Evolutionary conservation across 139 green algal genomes (phyloP).

Genomic region (Coccomyxa sp.): DNA sequence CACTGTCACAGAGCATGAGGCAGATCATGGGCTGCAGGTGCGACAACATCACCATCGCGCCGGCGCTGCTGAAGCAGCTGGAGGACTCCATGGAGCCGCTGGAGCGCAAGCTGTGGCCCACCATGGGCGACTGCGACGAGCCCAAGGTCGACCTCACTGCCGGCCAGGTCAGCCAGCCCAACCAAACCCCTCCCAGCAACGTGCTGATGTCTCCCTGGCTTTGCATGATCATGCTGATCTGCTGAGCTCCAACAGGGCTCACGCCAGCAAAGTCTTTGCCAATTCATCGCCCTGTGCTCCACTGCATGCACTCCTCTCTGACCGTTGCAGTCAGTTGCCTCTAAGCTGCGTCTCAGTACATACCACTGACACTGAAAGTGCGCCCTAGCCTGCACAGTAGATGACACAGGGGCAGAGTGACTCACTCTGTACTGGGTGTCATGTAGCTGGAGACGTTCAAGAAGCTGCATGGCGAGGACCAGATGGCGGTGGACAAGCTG

Average conservation of each 20-base stretch:
- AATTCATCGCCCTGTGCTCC: too few relatives aligned
- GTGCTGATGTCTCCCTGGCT: neutral
- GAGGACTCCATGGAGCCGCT: conserved; percentile 58
- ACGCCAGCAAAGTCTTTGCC: neutral
- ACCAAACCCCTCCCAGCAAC: too few relatives aligned
- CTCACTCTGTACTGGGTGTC: neutral
- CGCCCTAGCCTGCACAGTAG: too few relatives aligned
- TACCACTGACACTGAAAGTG: too few relatives aligned
- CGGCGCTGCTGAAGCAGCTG: conserved; percentile 76
- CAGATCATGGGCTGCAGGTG: conserved; percentile 37
- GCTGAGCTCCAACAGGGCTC: neutral
- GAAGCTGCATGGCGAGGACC: conserved; percentile 58
- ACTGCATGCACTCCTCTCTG: too few relatives aligned
- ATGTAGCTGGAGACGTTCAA: conserved; percentile 48
- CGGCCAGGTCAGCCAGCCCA: neutral
- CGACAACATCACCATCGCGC: conserved; percentile 91
- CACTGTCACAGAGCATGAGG: neutral
- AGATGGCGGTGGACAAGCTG: conserved; percentile 88
- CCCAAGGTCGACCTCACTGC: conserved; percentile 20
- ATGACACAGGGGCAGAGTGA: too few relatives aligned
- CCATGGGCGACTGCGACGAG: conserved; percentile 35
- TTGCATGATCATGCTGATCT: neutral
- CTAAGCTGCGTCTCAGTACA: neutral
- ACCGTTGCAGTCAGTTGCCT: too few relatives aligned
- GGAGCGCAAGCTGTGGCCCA: conserved; percentile 62